Evolutionary conservation across 2,329 filamentous ascomycete species (phyloP).

Genomic region (Cladosporium phlei): DNA sequence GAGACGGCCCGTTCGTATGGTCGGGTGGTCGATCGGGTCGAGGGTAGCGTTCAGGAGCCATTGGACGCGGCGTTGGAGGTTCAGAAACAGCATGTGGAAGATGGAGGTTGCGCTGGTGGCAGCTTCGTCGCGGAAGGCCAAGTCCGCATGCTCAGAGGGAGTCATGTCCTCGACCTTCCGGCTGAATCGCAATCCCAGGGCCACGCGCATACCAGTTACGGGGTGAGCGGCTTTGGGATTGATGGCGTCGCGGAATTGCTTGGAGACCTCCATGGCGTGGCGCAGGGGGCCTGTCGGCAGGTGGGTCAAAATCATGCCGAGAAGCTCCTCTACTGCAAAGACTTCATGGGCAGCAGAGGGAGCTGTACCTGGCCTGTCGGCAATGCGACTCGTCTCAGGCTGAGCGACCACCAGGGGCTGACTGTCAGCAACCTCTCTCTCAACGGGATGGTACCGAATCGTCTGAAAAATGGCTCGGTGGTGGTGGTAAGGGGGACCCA

Average conservation of each 20-base stretch:
- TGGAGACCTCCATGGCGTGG: neutral
- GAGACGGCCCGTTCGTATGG: too few species aligned
- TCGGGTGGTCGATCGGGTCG: neutral
- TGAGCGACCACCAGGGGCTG: too few species aligned
- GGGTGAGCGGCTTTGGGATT: neutral
- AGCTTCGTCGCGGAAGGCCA: too few species aligned
- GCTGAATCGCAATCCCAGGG: neutral
- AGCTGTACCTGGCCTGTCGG: neutral
- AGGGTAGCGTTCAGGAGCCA: neutral
- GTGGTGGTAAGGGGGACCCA: neutral
- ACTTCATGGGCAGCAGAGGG: conserved; percentile 7
- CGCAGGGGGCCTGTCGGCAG: neutral
- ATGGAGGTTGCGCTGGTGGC: too few species aligned
- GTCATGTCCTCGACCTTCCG: neutral
- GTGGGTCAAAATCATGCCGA: conserved; percentile 11
- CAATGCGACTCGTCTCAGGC: too few species aligned
- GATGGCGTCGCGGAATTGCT: neutral
- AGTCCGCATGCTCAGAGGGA: neutral
- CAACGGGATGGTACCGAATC: too few species aligned
- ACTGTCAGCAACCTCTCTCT: too few species aligned
- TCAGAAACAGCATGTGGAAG: neutral
- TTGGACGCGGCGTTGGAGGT: neutral
- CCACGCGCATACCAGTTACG: neutral
- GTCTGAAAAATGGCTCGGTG: neutral
- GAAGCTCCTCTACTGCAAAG: conserved; percentile 11